These are phyloP conservation scores for Syzygium grande DNA, from an alignment of 345 rosid genomes.

Conservation along the genomic window DNA sequence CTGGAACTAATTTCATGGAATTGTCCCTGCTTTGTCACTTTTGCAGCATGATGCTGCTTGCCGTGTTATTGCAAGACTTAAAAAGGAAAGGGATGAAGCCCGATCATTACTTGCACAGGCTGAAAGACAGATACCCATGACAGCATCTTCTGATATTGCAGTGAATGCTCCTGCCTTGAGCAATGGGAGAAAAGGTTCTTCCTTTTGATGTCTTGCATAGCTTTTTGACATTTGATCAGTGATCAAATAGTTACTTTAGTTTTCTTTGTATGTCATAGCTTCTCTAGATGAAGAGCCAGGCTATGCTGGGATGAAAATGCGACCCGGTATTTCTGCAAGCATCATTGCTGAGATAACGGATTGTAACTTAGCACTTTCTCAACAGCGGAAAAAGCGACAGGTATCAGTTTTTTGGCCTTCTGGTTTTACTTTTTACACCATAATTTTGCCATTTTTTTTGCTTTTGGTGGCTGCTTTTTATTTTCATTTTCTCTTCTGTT, in stretches of 20 bases:
- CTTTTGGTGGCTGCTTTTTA: background rate
- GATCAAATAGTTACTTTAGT: background rate
- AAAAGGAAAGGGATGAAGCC: slow-evolving; percentile 91
- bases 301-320: slow-evolving; percentile 40
- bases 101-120: slow-evolving; percentile 71
- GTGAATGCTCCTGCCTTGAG: slow-evolving; percentile 41
- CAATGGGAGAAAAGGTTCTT: slow-evolving; percentile 85
- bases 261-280: slow-evolving; percentile 18
- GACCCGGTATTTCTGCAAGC: slow-evolving; percentile 63
- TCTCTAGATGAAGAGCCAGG: slow-evolving; percentile 42
- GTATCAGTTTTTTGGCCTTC: slow-evolving; percentile 12
- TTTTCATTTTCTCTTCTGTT: background rate
- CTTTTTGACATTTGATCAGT: background rate
- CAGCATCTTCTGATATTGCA: slow-evolving; percentile 32
- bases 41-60: slow-evolving; percentile 98
- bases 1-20: background rate
- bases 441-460: background rate
- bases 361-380: slow-evolving; percentile 84
- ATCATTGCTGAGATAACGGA: slow-evolving; percentile 71
- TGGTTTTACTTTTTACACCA: background rate
- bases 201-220: background rate
- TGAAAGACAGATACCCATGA: slow-evolving; percentile 63
- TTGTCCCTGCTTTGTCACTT: background rate
- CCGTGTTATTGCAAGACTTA: slow-evolving; percentile 97
- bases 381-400: slow-evolving; percentile 81